These are phyloP conservation scores for Cymbopogon citratus DNA, from an alignment of 176 grass and related monocot genomes.

Conservation along the genomic window DNA sequence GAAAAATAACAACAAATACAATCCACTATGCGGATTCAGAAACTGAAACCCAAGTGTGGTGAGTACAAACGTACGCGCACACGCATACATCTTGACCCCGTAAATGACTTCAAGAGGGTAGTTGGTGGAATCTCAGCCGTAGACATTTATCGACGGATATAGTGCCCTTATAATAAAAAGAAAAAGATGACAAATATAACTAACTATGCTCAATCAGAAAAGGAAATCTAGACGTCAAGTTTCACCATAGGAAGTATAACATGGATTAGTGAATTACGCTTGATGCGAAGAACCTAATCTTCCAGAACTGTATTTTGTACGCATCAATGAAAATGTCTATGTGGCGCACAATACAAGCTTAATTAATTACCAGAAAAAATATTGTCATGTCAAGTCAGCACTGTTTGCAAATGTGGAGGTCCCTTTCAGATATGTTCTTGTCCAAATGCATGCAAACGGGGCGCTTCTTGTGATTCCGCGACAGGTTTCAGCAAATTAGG, in stretches of 20 bases:
- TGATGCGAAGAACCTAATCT: neutral
- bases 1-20: too few relatives aligned
- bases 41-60: too few relatives aligned
- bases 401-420: constrained; percentile 13
- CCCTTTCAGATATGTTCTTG: constrained; percentile 32
- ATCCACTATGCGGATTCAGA: too few relatives aligned
- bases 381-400: neutral
- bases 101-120: neutral
- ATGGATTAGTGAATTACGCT: neutral
- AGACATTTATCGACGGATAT: neutral
- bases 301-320: neutral
- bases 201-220: neutral
- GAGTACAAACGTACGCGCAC: too few relatives aligned
- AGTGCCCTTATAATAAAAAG: neutral
- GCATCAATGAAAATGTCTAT: neutral
- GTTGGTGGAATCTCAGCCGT: neutral
- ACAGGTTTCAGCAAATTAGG: constrained; percentile 47
- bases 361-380: neutral
- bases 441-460: constrained; percentile 19
- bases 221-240: neutral
- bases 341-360: neutral
- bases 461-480: constrained; percentile 4
- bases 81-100: too few relatives aligned
- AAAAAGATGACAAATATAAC: neutral
- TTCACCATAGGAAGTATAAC: neutral